Evolutionary conservation across 108 stramenopile genomes (phyloP).

Genomic region (Conticribra guillardii): DNA sequence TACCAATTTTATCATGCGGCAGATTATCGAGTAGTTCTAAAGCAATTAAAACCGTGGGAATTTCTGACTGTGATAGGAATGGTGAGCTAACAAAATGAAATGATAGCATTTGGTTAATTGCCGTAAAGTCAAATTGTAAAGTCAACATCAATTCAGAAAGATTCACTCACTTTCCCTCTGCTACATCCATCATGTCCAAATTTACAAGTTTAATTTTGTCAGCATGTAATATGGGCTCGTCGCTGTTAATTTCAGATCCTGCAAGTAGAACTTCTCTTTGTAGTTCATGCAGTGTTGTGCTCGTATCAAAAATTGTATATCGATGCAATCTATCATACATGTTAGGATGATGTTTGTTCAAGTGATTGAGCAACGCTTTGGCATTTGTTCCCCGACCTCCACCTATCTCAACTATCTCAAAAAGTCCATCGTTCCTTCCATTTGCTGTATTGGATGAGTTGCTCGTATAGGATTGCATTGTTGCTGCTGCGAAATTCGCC

Average conservation of each 20-base stretch:
- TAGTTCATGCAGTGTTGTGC: conserved; percentile 68
- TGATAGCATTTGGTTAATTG: too few species aligned
- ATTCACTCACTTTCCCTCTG: conserved; percentile 58
- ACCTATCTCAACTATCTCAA: conserved; percentile 81
- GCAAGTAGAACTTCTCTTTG: conserved; percentile 52
- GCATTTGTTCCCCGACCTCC: conserved; percentile 88
- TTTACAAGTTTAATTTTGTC: conserved; percentile 61
- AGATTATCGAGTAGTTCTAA: conserved; percentile 87
- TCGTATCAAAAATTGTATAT: conserved; percentile 83
- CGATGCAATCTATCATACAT: conserved; percentile 56
- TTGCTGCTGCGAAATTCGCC: conserved; percentile 66
- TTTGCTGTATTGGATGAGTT: background rate
- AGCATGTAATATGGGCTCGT: conserved; percentile 40
- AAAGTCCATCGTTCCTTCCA: conserved; percentile 13
- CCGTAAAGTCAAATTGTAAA: too few species aligned
- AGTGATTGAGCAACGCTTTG: conserved; percentile 60
- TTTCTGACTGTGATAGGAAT: conserved; percentile 51
- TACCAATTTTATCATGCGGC: conserved; percentile 80
- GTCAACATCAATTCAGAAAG: too few species aligned
- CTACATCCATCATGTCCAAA: conserved; percentile 74
- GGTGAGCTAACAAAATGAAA: too few species aligned
- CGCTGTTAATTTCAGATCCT: background rate
- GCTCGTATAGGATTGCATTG: conserved; percentile 25
- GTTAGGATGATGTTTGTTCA: conserved; percentile 49
- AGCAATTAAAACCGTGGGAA: conserved; percentile 67